Conservation (phyloP, 2,329 filamentous ascomycete genomes). For the Verticillium nonalfalfae region DNA sequence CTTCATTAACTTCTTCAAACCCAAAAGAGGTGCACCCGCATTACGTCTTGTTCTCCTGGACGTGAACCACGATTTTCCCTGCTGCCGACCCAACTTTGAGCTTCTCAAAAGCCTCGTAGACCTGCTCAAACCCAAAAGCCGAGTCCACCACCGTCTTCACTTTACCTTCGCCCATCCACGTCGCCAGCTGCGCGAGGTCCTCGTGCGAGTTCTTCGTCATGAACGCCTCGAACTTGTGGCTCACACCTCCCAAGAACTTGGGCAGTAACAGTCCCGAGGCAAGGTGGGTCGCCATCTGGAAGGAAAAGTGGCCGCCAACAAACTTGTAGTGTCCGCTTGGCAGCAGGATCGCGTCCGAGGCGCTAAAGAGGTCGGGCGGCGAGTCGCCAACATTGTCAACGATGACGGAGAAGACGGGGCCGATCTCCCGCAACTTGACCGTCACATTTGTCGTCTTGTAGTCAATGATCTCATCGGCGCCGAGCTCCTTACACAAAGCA, state of each 20-base stretch:
- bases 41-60: constrained; percentile 6
- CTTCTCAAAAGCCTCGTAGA: constrained; percentile 47
- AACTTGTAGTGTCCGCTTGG: constrained; percentile 41
- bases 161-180: constrained; percentile 52
- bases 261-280: constrained; percentile 19
- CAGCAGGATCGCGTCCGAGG: constrained; percentile 42
- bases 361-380: constrained; percentile 44
- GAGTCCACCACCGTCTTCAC: constrained; percentile 49
- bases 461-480: constrained; percentile 60
- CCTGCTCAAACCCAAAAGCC: constrained; percentile 49
- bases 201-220: constrained; percentile 31
- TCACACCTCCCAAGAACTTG: constrained; percentile 29
- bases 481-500: constrained; percentile 48
- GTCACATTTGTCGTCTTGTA: constrained; percentile 48
- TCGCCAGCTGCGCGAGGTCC: constrained; percentile 42
- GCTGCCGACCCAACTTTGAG: constrained; percentile 50
- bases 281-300: constrained; percentile 16
- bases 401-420: constrained; percentile 40
- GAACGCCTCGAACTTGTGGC: constrained; percentile 34
- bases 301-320: constrained; percentile 35
- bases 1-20: not conserved
- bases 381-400: constrained; percentile 53
- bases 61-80: constrained; percentile 50
- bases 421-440: constrained; percentile 35
- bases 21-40: not conserved